Conservation (phyloP, 768 basidiomycete genomes). For the Auriculariales sp. region DNA sequence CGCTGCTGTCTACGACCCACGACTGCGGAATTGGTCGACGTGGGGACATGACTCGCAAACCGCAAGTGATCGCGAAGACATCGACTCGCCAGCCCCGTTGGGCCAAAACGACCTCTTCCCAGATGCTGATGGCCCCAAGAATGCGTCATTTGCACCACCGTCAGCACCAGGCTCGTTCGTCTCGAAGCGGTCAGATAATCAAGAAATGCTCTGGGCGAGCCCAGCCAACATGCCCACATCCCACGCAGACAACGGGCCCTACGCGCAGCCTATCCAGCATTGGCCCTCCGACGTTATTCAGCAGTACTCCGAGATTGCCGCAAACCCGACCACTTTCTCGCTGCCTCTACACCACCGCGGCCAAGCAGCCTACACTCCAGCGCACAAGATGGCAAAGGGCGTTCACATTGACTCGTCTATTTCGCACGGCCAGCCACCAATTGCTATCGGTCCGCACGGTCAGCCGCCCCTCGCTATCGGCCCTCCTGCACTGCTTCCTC, state of each 20-base stretch:
- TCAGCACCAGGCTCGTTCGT: not conserved
- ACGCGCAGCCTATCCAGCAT: not conserved
- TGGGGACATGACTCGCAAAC: not conserved
- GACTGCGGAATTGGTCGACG: not conserved
- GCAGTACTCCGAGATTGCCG: not conserved
- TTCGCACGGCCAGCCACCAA: not conserved
- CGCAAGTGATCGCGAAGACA: not conserved
- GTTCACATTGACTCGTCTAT: not conserved
- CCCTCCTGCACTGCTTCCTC: not conserved
- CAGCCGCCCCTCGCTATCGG: not conserved
- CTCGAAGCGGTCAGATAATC: not conserved
- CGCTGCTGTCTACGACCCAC: not conserved
- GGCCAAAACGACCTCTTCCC: not conserved
- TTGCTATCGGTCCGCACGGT: not conserved
- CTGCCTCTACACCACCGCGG: not conserved
- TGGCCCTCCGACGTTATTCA: not conserved
- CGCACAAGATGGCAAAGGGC: not conserved
- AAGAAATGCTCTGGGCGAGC: not conserved
- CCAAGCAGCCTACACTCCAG: not conserved
- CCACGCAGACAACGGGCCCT: not conserved
- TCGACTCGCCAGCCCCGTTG: not conserved
- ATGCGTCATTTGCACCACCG: not conserved
- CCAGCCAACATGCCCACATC: not conserved
- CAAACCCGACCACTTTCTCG: not conserved
- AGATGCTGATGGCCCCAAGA: not conserved